Conservation (phyloP, 2,329 filamentous ascomycete genomes). For the Ophiostoma tasmaniense region DNA sequence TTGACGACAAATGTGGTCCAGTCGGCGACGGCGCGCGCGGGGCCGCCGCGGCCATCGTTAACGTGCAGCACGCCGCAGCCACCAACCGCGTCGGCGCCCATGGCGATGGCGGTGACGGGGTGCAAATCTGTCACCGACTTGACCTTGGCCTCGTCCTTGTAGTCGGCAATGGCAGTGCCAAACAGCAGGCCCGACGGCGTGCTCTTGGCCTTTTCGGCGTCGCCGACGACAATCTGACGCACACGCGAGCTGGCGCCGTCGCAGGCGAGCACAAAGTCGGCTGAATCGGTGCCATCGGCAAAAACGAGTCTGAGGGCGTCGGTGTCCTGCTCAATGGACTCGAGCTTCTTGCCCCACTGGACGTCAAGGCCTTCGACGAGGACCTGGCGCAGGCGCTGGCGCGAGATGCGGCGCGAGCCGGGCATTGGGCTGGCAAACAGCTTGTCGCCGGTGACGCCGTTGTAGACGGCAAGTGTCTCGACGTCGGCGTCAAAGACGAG, state of each 20-base stretch:
- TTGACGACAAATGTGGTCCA: conserved; percentile 32
- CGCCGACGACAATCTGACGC: conserved; percentile 26
- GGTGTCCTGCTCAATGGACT: background rate
- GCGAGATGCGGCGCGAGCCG: conserved; percentile 29
- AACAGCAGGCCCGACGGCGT: conserved; percentile 27
- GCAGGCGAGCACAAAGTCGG: conserved; percentile 28
- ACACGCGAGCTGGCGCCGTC: conserved; percentile 29
- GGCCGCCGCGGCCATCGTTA: conserved; percentile 16
- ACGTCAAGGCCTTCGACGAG: conserved; percentile 29
- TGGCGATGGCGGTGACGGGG: conserved; percentile 27
- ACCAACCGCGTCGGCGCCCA: conserved; percentile 26
- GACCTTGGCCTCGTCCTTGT: conserved; percentile 25
- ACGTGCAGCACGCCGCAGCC: conserved; percentile 24
- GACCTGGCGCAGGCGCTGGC: conserved; percentile 28
- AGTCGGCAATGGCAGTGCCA: conserved; percentile 24
- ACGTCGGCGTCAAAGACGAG: conserved; percentile 26
- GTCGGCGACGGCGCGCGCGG: conserved; percentile 17
- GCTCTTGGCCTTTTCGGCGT: conserved; percentile 22
- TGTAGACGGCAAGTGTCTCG: conserved; percentile 28
- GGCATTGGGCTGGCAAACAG: conserved; percentile 30
- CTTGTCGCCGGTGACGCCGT: conserved; percentile 30
- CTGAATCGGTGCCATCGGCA: conserved; percentile 22
- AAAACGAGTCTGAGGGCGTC: conserved; percentile 23
- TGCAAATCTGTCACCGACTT: conserved; percentile 25
- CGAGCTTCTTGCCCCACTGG: conserved; percentile 26